These are phyloP conservation scores for Aechmea fasciata DNA, from an alignment of 176 grass and related monocot genomes.

Conservation along the genomic window DNA sequence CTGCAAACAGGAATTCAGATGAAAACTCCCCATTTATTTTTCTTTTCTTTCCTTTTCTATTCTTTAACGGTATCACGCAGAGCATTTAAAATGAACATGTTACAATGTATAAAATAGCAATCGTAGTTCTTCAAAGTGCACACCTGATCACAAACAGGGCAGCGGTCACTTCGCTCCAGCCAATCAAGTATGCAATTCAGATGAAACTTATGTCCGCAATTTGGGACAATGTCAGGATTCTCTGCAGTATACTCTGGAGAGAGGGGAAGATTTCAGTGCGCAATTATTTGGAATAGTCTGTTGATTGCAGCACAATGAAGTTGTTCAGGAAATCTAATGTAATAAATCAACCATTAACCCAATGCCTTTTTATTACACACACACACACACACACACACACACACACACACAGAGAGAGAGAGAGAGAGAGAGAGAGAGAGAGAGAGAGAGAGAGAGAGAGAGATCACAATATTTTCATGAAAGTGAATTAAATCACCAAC, in stretches of 20 bases:
- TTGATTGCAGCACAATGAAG: background rate
- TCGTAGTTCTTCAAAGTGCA: background rate
- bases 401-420: too few relatives aligned
- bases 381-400: too few relatives aligned
- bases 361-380: too few relatives aligned
- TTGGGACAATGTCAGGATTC: slow-evolving; percentile 62
- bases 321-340: too few relatives aligned
- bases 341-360: background rate
- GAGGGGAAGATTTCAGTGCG: slow-evolving; percentile 4
- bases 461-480: too few relatives aligned
- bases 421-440: too few relatives aligned
- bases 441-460: too few relatives aligned
- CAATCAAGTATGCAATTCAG: slow-evolving; percentile 85
- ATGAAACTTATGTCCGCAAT: slow-evolving; percentile 83
- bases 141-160: slow-evolving; percentile 86
- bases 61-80: too few relatives aligned
- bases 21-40: too few relatives aligned
- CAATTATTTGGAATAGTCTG: background rate
- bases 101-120: background rate
- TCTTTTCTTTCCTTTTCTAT: too few relatives aligned
- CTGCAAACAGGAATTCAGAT: slow-evolving; percentile 20
- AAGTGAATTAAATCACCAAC: too few relatives aligned
- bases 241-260: slow-evolving; percentile 66
- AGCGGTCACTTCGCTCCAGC: slow-evolving; percentile 83
- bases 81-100: too few relatives aligned